Conservation (phyloP, 371 early-diverging fungal species). For the Syncephalis plumigaleata region DNA sequence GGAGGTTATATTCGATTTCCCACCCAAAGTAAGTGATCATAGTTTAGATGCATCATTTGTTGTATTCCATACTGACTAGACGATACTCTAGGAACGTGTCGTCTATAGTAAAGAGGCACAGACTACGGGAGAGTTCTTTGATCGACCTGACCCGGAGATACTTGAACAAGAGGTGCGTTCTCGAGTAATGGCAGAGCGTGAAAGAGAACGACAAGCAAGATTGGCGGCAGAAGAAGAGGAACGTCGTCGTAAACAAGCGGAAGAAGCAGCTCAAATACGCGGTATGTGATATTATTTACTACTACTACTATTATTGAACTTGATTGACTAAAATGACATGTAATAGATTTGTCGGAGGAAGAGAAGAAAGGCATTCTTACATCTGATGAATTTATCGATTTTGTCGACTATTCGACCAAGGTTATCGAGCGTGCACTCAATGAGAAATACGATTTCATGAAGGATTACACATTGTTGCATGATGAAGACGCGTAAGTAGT, state of each 20-base stretch:
- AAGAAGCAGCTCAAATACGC: slow-evolving; percentile 5
- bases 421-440: slow-evolving; percentile 79
- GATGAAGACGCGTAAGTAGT: slow-evolving; percentile 34
- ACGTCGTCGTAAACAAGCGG: slow-evolving; percentile 25
- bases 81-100: slow-evolving; percentile 58
- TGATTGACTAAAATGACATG: too few relatives aligned
- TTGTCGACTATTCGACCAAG: slow-evolving; percentile 73
- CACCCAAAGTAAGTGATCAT: slow-evolving; percentile 39
- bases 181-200: slow-evolving; percentile 35
- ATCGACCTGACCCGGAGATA: slow-evolving; percentile 25
- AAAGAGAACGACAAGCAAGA: slow-evolving; percentile 33
- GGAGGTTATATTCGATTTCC: slow-evolving; percentile 58
- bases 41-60: too few relatives aligned
- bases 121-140: slow-evolving; percentile 44
- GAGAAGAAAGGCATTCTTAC: slow-evolving; percentile 50
- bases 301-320: too few relatives aligned
- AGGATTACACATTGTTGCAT: slow-evolving; percentile 73
- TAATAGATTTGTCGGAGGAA: slow-evolving; percentile 67
- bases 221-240: slow-evolving; percentile 40
- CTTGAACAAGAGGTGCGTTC: slow-evolving; percentile 40
- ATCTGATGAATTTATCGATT: slow-evolving; percentile 61
- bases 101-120: slow-evolving; percentile 83
- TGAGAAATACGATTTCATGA: slow-evolving; percentile 80
- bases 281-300: too few relatives aligned
- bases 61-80: background rate